phyloP scores from a whole-genome alignment of 139 green algal genomes.

The Tetraselmis striata region DNA sequence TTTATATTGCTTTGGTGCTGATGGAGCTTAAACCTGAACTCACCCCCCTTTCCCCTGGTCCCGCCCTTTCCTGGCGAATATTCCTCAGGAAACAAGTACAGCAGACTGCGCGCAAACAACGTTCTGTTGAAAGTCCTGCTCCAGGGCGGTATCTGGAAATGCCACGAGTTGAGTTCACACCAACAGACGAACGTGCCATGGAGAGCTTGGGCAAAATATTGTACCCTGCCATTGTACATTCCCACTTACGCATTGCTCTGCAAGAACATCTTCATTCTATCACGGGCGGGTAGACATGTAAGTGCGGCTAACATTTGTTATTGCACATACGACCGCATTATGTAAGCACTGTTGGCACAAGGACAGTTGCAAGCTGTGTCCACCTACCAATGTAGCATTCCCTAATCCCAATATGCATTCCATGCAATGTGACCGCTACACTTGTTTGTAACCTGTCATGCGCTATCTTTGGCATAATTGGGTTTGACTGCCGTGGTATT shows the following conservation, averaged over 20 bases:
- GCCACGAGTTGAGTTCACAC: neutral
- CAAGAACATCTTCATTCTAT: neutral
- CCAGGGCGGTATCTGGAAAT: neutral
- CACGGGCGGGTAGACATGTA: no score
- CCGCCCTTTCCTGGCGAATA: neutral
- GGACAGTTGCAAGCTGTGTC: no score
- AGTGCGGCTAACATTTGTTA: no score
- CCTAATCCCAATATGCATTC: no score
- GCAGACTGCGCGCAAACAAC: neutral
- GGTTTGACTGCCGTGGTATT: no score
- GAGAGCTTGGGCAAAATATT: neutral
- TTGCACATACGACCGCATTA: no score
- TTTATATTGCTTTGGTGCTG: neutral
- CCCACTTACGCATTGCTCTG: neutral
- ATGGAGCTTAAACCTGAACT: no score
- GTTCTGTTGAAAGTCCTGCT: neutral
- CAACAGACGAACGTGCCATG: neutral
- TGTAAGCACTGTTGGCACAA: no score
- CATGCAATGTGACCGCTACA: no score
- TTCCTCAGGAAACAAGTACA: neutral
- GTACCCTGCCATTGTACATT: neutral
- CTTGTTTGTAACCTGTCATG: no score
- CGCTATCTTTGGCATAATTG: no score
- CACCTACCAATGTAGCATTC: no score
- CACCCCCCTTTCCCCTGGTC: neutral